phyloP scores from a whole-genome alignment of 352 stramenopile species.

The Pythium sukuiense region DNA sequence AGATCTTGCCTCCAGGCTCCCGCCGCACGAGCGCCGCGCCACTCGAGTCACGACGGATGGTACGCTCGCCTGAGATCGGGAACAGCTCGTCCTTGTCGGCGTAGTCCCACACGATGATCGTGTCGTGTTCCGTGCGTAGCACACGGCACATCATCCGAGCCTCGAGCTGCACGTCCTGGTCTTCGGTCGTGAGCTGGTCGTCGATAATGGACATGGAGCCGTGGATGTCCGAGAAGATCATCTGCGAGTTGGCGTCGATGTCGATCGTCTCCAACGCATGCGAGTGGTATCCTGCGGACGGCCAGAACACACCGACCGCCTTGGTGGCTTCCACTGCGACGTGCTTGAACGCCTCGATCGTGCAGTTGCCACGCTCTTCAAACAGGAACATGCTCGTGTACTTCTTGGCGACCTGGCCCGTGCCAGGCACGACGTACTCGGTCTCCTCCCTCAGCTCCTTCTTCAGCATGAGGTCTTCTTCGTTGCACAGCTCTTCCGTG shows the following conservation, averaged over 20 bases:
- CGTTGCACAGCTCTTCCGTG: conserved; percentile 36
- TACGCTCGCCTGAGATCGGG: conserved; percentile 27
- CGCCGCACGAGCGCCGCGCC: conserved; percentile 44
- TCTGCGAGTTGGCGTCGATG: conserved; percentile 30
- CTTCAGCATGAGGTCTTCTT: conserved; percentile 36
- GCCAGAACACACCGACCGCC: conserved; percentile 57
- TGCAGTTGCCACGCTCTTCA: conserved; percentile 34
- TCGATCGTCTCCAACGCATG: conserved; percentile 37
- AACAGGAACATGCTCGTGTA: conserved; percentile 69
- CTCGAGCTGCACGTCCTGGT: conserved; percentile 50
- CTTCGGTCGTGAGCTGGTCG: conserved; percentile 17
- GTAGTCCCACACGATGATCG: conserved; percentile 64
- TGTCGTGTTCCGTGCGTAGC: conserved; percentile 31
- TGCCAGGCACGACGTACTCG: conserved; percentile 16
- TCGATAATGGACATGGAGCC: conserved; percentile 38
- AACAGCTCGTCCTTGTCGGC: conserved; percentile 63
- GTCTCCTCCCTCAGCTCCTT: conserved; percentile 32
- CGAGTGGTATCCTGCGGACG: conserved; percentile 39
- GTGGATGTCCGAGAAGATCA: conserved; percentile 54
- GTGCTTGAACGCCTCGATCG: conserved; percentile 43
- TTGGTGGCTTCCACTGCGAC: conserved; percentile 50
- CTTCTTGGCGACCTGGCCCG: conserved; percentile 63
- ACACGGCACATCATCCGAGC: conserved; percentile 56
- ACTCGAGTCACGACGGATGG: conserved; percentile 53
- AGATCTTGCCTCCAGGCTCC: conserved; percentile 47